Evolutionary conservation across 805 yeast species (phyloP), one percentile per base, ranked within the genome.

Genomic region (Isabelozyma gotoi): DNA sequence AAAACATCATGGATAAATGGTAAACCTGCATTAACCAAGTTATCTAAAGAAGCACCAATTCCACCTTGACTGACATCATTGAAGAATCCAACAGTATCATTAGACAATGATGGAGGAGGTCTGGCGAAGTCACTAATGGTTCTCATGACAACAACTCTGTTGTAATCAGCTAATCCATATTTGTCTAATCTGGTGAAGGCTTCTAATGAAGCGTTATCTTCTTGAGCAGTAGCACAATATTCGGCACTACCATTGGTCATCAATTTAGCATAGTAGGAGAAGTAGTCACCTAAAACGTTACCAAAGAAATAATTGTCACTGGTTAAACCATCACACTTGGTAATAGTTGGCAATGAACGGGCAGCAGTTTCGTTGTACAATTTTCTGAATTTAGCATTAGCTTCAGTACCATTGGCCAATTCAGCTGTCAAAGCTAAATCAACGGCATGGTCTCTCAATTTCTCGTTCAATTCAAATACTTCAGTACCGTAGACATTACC

Each of bases 131-230:
- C 84, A 4, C 84, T 77, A 48, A 78, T 78, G 38, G 84, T 69
- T 68, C 86, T 78, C 79, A 80, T 66, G 19, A 80, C 68, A 10
- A 81, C 78, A 47, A 82, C 68, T 63, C 86, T 74, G 47, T 73
- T 63, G 58, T 63, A 82, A 59, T 80, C 84, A 41, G 77, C 79
- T 46, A 80, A 67, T 7, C 82, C 84, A 50, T 67, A 68, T 46
- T 65, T 67, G 47, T 77, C 77, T 55, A 76, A 72, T 67, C 88
- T 75, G 38, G 78, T 52, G 44, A 82, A 60, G 7, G 80, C 78
- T 59, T 81, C 85, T 55, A 82, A 72, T 12, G 82, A 68, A 14
- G 87, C 87, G 56, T 80, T 78, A 57, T 82, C 88, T 60, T 82
- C 88, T 60, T 81, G 85, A 42, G 83, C 84, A 36, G 85, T 75